A percentile compares a stretch with the other conserved stretches of the same genome.
Conservation (phyloP, 2,329 filamentous ascomycete species). For the Exophiala dermatitidis region DNA sequence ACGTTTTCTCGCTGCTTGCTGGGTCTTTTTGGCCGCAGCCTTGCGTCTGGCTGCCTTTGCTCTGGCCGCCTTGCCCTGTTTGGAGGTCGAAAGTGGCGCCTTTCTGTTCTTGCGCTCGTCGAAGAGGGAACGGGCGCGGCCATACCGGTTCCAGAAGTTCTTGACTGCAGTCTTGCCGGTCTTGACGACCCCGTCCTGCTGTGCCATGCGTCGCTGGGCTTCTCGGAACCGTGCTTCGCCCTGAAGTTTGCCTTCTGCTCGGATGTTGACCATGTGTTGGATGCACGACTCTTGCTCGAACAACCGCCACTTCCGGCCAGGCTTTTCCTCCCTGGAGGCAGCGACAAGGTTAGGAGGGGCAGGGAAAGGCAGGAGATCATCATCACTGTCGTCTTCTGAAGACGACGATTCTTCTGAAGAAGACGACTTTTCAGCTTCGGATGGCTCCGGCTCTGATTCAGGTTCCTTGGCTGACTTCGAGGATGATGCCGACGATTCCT, state of each 20-base stretch:
- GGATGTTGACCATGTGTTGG: conserved; percentile 22
- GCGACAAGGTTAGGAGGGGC: conserved; percentile 14
- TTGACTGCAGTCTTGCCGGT: conserved; percentile 16
- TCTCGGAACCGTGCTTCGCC: conserved; percentile 23
- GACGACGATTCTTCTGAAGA: not conserved
- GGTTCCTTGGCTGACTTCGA: no score
- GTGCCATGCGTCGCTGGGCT: conserved; percentile 14
- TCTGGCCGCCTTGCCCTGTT: conserved; percentile 7
- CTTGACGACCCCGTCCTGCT: conserved; percentile 6
- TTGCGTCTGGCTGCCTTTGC: not conserved
- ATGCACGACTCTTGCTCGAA: conserved; percentile 24
- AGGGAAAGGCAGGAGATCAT: conserved; percentile 13
- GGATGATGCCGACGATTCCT: no score
- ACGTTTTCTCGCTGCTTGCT: not conserved
- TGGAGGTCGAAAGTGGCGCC: conserved; percentile 15
- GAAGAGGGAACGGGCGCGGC: conserved; percentile 18
- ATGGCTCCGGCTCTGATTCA: no score
- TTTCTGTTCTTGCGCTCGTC: conserved; percentile 24
- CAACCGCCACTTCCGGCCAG: conserved; percentile 12
- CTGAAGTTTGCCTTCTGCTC: conserved; percentile 9
- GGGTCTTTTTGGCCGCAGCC: conserved; percentile 7
- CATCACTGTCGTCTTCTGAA: not conserved
- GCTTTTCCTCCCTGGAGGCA: conserved; percentile 5
- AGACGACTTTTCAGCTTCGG: no score
- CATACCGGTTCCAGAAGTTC: conserved; percentile 25